Percentiles rank a stretch among this genome's conserved stretches.
Conservation (phyloP, 1,284 basidiomycete species). For the Gymnopus androsaceus region DNA sequence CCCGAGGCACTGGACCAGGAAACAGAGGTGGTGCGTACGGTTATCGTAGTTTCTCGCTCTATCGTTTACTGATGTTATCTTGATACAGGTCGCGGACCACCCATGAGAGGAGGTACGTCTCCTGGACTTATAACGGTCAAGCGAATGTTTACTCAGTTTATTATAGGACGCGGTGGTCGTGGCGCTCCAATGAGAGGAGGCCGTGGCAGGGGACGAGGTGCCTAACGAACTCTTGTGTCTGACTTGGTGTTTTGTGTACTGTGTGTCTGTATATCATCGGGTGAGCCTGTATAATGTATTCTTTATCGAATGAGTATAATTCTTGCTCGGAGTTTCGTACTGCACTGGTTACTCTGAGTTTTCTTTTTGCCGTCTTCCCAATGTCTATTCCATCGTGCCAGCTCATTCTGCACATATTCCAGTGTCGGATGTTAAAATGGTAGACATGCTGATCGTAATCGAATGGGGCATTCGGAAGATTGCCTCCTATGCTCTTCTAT, state of each 20-base stretch:
- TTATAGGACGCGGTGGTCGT: slow-evolving; percentile 36
- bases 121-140: not conserved
- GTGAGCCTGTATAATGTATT: slow-evolving; percentile 1
- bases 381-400: not conserved
- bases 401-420: too few species aligned
- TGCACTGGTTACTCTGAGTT: too few species aligned
- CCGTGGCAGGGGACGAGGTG: slow-evolving; percentile 18
- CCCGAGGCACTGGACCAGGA: slow-evolving; percentile 47
- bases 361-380: too few species aligned
- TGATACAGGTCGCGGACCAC: slow-evolving; percentile 43
- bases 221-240: not conserved
- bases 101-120: slow-evolving; percentile 39
- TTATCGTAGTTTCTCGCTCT: slow-evolving; percentile 5
- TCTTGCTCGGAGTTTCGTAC: too few species aligned
- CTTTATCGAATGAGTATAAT: not conserved
- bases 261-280: slow-evolving; percentile 4
- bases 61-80: slow-evolving; percentile 5
- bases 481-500: too few species aligned
- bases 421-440: too few species aligned
- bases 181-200: slow-evolving; percentile 39
- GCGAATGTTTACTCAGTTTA: slow-evolving; percentile 4
- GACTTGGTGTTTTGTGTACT: not conserved
- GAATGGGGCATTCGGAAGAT: too few species aligned
- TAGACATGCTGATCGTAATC: too few species aligned
- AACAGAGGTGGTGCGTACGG: slow-evolving; percentile 28